Evolutionary conservation across 2,329 filamentous ascomycete genomes (phyloP).

Genomic region (Xylogone sp.): DNA sequence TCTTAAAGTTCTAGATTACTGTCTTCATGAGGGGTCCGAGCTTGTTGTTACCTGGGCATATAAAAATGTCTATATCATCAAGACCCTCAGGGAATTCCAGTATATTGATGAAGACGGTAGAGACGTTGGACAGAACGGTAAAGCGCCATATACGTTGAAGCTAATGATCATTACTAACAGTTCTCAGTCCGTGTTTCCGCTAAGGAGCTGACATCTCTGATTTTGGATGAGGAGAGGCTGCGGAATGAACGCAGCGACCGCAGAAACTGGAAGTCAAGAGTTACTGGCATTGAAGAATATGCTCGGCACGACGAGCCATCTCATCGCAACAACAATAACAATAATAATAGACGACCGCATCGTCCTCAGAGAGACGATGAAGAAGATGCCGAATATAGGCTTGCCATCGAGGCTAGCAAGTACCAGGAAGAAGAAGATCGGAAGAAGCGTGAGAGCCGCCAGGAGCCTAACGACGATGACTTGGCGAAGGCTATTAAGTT

Average conservation of each 20-base stretch:
- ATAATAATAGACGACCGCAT: slow-evolving; percentile 31
- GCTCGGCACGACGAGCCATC: slow-evolving; percentile 41
- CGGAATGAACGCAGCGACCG: slow-evolving; percentile 86
- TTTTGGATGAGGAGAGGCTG: slow-evolving; percentile 90
- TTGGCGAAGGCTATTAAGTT: slow-evolving; percentile 92
- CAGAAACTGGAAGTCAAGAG: slow-evolving; percentile 94
- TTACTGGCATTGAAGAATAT: slow-evolving; percentile 87
- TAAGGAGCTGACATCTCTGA: slow-evolving; percentile 88
- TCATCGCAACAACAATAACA: background rate
- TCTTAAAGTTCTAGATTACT: slow-evolving; percentile 96
- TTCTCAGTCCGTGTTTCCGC: slow-evolving; percentile 83
- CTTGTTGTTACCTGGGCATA: slow-evolving; percentile 96
- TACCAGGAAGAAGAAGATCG: slow-evolving; percentile 89
- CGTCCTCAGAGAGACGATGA: slow-evolving; percentile 60
- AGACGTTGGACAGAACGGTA: slow-evolving; percentile 96
- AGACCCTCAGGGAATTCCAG: slow-evolving; percentile 94
- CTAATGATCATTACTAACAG: slow-evolving; percentile 20
- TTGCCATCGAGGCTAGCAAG: slow-evolving; percentile 94
- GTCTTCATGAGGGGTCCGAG: slow-evolving; percentile 94
- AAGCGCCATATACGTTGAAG: slow-evolving; percentile 26
- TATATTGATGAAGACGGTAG: slow-evolving; percentile 93
- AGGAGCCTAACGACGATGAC: slow-evolving; percentile 72
- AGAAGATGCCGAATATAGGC: slow-evolving; percentile 83
- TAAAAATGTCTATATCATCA: slow-evolving; percentile 98
- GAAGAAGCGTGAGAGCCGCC: slow-evolving; percentile 63